Base-by-base conservation (phyloP, 495 filamentous ascomycete genomes). In the Wilcoxina mikolae region DNA sequence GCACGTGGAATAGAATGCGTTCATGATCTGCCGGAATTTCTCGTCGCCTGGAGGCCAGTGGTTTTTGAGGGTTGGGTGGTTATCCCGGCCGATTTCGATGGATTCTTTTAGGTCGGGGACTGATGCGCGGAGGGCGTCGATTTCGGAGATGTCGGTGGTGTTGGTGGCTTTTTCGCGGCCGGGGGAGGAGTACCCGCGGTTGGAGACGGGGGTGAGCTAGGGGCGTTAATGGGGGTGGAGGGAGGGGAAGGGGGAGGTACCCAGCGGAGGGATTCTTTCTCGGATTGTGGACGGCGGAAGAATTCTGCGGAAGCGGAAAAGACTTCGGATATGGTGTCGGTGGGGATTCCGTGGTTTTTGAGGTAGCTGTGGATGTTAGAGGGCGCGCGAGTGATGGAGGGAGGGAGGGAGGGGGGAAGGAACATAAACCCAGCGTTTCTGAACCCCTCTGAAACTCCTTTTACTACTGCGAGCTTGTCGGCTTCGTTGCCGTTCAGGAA, bases 361-460 rank as follows among this genome's bases (percentile, higher is more conserved):
- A 96, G 78, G 68, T 95, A 96, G 63, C 61, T 64, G 10, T 18
- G 18, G n/a, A 7, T 25, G 18, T 46, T 48, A 17, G 3, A 9
- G 27, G 15, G 23, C 18, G 18, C 24, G 15, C 23, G 15, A 17
- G 15, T 29, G n/a, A 2, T 1, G 48, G 27, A 43, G 33, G 51
- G 20, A 20, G 33, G 47, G 11, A 23, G 23, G 12, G 27, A 4
- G 1, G 46, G 4, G 27, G 24, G 11, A 18, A 50, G 26, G 25
- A 24, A 57, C 61, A 95, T 76, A 69, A 95, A 96, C 28, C 90
- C 90, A 3, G 86, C 85, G 7, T 75, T 80, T 54, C 84, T 82
- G 70, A 96, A 94, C 18, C 85, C 89, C 22, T 77, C 60, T 23
- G 88, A 78, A 56, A 95, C 79, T 33, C 81, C 74, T 25, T 77